These are phyloP conservation scores for Pichia membranifaciens DNA, from an alignment of 805 yeast species.

Conservation along the genomic window DNA sequence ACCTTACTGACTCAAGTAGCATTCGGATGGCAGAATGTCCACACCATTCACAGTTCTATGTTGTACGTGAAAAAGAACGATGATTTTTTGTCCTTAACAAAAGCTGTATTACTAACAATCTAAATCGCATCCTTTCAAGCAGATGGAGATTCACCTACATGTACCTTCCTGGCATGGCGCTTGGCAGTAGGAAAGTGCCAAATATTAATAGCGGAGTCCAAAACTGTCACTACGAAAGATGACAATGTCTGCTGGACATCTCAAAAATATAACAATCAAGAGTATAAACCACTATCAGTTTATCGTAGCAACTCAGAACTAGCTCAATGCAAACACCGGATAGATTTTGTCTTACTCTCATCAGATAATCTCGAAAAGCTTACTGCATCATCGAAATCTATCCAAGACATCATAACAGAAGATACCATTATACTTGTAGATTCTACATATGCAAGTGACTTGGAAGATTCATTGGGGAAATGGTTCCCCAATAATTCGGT, in stretches of 20 bases:
- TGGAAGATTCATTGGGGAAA: slow-evolving; percentile 17
- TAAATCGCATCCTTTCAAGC: slow-evolving; percentile 2
- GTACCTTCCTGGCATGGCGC: slow-evolving; percentile 28
- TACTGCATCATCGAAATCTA: slow-evolving; percentile 4
- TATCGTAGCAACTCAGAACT: not conserved
- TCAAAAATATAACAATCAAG: not conserved
- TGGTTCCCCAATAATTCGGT: slow-evolving; percentile 14
- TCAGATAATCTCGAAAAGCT: slow-evolving; percentile 13
- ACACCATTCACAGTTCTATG: slow-evolving; percentile 7
- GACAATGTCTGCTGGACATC: slow-evolving; percentile 12
- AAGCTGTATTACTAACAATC: not conserved
- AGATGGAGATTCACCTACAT: slow-evolving; percentile 30
- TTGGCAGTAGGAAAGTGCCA: slow-evolving; percentile 18
- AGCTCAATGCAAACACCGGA: not conserved
- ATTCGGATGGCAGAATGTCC: slow-evolving; percentile 5
- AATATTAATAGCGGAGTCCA: slow-evolving; percentile 16
- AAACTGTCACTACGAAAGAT: not conserved
- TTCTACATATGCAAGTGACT: slow-evolving; percentile 19
- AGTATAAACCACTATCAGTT: slow-evolving; percentile 5
- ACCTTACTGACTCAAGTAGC: too few relatives aligned
- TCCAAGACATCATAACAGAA: slow-evolving; percentile 10
- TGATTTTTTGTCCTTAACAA: too few relatives aligned
- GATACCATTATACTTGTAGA: slow-evolving; percentile 26
- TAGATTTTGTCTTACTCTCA: slow-evolving; percentile 23
- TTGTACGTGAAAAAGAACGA: slow-evolving; percentile 7